phyloP scores from a whole-genome alignment of 1,284 basidiomycete genomes.

The Boletus hoseneyae region DNA sequence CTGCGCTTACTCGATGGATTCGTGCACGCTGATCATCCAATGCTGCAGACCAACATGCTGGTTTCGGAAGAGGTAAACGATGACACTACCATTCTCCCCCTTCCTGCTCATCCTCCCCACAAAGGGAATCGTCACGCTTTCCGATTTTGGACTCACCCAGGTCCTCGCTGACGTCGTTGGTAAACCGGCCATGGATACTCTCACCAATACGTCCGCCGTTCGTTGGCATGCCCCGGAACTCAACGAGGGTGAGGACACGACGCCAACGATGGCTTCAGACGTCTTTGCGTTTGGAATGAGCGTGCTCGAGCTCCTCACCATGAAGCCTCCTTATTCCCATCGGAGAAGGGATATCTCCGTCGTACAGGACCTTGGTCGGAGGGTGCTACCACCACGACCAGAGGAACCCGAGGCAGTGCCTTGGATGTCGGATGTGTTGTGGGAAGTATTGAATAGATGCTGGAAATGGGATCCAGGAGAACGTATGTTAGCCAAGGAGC shows the following conservation, averaged over 20 bases:
- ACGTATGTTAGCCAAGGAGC: constrained; percentile 17
- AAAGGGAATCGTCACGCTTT: constrained; percentile 51
- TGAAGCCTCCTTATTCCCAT: constrained; percentile 46
- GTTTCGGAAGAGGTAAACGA: constrained; percentile 39
- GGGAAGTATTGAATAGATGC: constrained; percentile 42
- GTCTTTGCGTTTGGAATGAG: constrained; percentile 58
- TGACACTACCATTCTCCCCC: background rate
- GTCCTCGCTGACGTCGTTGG: constrained; percentile 52
- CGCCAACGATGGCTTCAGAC: constrained; percentile 46
- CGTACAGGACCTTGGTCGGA: constrained; percentile 39
- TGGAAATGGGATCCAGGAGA: constrained; percentile 38
- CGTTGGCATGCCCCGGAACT: constrained; percentile 61
- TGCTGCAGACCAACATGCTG: constrained; percentile 49
- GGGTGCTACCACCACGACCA: constrained; percentile 41
- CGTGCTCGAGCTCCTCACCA: constrained; percentile 51
- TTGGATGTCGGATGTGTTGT: constrained; percentile 45
- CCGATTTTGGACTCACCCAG: constrained; percentile 62
- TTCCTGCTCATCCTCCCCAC: background rate
- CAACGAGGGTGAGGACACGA: constrained; percentile 37
- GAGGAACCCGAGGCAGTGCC: constrained; percentile 25
- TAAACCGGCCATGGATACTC: constrained; percentile 38
- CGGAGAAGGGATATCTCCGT: constrained; percentile 46
- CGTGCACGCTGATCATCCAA: constrained; percentile 5
- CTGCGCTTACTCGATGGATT: background rate
- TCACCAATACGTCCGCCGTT: constrained; percentile 43